A percentile compares a stretch with the other conserved stretches of the same genome.
Evolutionary conservation across 495 filamentous ascomycete genomes (phyloP).

Genomic region (Penicillium bialowiezense): DNA sequence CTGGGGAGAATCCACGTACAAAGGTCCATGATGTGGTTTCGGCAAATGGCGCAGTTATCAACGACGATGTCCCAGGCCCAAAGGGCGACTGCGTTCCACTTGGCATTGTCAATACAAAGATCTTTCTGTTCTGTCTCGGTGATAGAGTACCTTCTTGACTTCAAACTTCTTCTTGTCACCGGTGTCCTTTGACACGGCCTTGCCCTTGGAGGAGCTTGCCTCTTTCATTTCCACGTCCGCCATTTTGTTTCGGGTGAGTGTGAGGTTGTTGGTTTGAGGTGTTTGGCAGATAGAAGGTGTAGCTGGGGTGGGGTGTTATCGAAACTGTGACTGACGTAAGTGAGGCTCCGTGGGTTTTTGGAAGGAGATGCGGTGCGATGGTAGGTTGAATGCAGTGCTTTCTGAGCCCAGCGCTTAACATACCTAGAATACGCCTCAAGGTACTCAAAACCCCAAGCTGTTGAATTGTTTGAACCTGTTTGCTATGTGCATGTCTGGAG

Average conservation of each 20-base stretch:
- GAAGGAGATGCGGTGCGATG: neutral
- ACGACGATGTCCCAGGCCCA: slow-evolving; percentile 99
- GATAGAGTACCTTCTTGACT: slow-evolving; percentile 82
- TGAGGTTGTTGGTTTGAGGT: slow-evolving; percentile 2
- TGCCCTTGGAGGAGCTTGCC: slow-evolving; percentile 56
- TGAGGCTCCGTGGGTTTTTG: slow-evolving; percentile 1
- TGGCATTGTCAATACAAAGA: slow-evolving; percentile 4
- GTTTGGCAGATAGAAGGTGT: slow-evolving; percentile 2
- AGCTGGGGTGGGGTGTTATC: slow-evolving; percentile 3
- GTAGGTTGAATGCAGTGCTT: neutral
- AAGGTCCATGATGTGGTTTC: slow-evolving; percentile 99
- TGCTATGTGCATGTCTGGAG: neutral
- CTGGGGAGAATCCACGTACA: slow-evolving; percentile 52
- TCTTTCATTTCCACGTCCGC: slow-evolving; percentile 98
- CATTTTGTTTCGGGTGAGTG: slow-evolving; percentile 52
- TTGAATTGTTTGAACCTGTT: slow-evolving; percentile 3
- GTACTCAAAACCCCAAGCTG: slow-evolving; percentile 2
- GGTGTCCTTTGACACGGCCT: slow-evolving; percentile 59
- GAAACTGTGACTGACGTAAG: slow-evolving; percentile 8
- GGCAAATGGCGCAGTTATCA: slow-evolving; percentile 98
- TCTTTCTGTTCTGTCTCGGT: slow-evolving; percentile 8
- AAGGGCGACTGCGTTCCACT: slow-evolving; percentile 99
- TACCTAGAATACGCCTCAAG: neutral
- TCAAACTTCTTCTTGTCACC: slow-evolving; percentile 91
- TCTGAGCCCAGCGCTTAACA: neutral